A percentile compares a stretch with the other conserved stretches of the same genome.
These are phyloP conservation scores for Massospora cicadina DNA, from an alignment of 371 early-diverging fungal genomes.

Conservation along the genomic window DNA sequence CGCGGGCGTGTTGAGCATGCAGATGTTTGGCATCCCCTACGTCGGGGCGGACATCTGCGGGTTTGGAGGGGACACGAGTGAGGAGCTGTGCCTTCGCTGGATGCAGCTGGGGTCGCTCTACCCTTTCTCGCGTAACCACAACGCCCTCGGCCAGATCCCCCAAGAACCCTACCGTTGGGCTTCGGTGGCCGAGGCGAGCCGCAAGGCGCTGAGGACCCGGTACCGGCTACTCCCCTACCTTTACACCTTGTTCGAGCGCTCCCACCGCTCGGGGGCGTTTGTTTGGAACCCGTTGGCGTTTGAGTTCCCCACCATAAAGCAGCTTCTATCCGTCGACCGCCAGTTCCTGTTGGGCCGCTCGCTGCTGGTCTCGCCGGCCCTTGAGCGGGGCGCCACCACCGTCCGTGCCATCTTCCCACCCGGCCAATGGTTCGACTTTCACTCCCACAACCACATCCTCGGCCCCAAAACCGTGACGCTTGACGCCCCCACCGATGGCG, in stretches of 20 bases:
- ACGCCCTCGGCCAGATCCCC: constrained; percentile 21
- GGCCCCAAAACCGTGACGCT: background rate
- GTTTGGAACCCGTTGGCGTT: constrained; percentile 35
- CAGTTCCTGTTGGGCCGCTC: constrained; percentile 37
- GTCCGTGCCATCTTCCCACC: constrained; percentile 29
- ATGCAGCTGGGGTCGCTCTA: constrained; percentile 56
- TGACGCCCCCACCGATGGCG: constrained; percentile 10
- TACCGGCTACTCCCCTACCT: constrained; percentile 43
- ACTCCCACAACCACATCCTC: constrained; percentile 14
- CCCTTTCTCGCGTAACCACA: constrained; percentile 52
- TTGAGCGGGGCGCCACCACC: constrained; percentile 17
- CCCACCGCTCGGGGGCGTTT: constrained; percentile 23
- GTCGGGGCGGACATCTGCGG: constrained; percentile 52
- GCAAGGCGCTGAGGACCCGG: constrained; percentile 28
- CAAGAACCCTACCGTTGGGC: constrained; percentile 39
- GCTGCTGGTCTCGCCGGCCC: constrained; percentile 34
- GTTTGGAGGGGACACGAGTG: constrained; percentile 31
- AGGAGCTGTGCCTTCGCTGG: constrained; percentile 43
- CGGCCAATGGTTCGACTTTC: constrained; percentile 30
- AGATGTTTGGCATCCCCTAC: constrained; percentile 44
- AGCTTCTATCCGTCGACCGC: constrained; percentile 22
- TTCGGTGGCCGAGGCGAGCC: constrained; percentile 22
- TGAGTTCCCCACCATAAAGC: constrained; percentile 25
- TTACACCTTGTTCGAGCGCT: constrained; percentile 34
- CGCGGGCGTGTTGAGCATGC: constrained; percentile 36